These are phyloP conservation scores for Nepenthes alata DNA, from an alignment of 179 eudicot species.

Conservation along the genomic window DNA sequence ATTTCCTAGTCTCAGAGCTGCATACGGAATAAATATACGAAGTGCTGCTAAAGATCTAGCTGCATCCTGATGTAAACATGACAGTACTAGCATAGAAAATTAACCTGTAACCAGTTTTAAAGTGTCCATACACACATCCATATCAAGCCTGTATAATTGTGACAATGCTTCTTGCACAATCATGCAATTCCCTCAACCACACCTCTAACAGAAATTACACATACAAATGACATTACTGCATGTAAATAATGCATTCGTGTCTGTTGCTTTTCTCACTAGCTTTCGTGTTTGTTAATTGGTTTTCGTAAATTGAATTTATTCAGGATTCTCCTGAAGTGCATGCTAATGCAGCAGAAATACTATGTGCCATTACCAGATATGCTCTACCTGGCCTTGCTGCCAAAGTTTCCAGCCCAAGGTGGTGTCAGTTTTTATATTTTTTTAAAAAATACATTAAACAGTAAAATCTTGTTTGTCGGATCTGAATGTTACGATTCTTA, in stretches of 20 bases:
- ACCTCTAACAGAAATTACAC: too few species aligned
- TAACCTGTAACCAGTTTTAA: too few species aligned
- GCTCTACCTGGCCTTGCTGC: slow-evolving; percentile 83
- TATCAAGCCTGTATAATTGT: too few species aligned
- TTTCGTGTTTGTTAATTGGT: neutral
- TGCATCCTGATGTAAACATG: too few species aligned
- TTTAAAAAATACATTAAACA: neutral
- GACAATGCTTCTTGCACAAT: neutral
- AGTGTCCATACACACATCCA: too few species aligned
- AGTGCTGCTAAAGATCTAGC: too few species aligned
- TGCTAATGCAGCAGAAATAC: slow-evolving; percentile 90
- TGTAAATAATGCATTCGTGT: neutral
- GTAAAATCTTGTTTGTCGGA: neutral
- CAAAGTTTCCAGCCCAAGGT: slow-evolving; percentile 89
- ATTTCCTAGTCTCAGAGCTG: too few species aligned
- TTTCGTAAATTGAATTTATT: slow-evolving; percentile 7
- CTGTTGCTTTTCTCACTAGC: neutral
- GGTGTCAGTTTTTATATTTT: slow-evolving; percentile 5
- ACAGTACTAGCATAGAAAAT: too few species aligned
- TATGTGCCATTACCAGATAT: slow-evolving; percentile 77
- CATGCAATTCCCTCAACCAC: neutral
- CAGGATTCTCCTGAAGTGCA: slow-evolving; percentile 98
- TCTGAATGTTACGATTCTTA: neutral
- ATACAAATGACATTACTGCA: too few species aligned
- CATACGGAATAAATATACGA: too few species aligned